Evolutionary conservation across 78 protist genomes (phyloP), one percentile per base, ranked within the genome.

Genomic region (Creolimax fragrantissima): DNA sequence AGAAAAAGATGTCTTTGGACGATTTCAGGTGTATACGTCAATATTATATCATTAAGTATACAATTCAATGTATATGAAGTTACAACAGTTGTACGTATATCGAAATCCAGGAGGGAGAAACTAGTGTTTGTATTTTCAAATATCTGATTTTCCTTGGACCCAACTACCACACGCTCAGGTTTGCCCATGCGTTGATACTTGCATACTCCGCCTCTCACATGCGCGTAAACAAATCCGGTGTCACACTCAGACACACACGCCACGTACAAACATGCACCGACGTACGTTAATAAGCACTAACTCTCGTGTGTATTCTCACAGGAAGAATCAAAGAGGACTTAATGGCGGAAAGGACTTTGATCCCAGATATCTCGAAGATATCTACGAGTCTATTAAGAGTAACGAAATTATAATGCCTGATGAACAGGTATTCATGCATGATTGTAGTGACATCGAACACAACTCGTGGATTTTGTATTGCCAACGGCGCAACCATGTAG

Each of bases 351-450:
- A 24, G 36, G 92, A 95, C 85, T 91, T 93, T 17, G 93, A 92
- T 5, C 45, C 5, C 47, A 90, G 41, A 3, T 83, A 84, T 39
- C 88, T 92, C 42, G 43, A 83, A 81, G 43, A 2, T 5, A 44
- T 91, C 39, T 91, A 89, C 88, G 7, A 35, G 45, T 17, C 44
- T 45, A 89, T 94, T 89, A 3, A 2, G 41, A 3, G 2, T 17
- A 7, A 44, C 36, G 94, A 94, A 84, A 93, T 93, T 41, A 58
- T 85, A n/a, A 45, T 91, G 93, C 93, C 89, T 7, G 93, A 91
- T 4, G 90, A 86, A 45, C 44, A 86, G 45, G 44, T 42, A 45
- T 11, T 6, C 7, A 2, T 4, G 7, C 90, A 86, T 5, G 6
- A 36, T 45, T 24, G 35, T 83, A 5, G 86, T 24, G 1, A 6